Evolutionary conservation across 805 yeast species (phyloP).

Genomic region (Suhomyces xylopsoci): DNA sequence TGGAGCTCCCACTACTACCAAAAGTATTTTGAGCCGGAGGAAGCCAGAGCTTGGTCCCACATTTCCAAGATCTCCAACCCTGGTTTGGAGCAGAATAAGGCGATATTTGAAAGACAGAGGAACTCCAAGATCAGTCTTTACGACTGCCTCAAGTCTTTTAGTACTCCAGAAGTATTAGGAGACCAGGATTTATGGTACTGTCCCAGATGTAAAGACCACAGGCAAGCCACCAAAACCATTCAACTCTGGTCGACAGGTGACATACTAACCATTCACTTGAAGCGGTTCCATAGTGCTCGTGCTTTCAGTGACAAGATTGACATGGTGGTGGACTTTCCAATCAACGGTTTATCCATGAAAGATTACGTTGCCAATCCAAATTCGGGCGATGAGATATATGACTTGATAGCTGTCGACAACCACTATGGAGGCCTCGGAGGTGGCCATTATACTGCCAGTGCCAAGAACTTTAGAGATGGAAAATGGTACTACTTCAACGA

Average conservation of each 20-base stretch:
- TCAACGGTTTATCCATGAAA: conserved; percentile 72
- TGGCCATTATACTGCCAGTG: conserved; percentile 94
- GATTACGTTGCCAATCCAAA: conserved; percentile 45
- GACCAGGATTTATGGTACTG: conserved; percentile 94
- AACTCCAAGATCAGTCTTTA: conserved; percentile 51
- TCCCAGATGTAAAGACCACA: conserved; percentile 82
- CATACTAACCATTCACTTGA: conserved; percentile 81
- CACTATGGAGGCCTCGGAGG: conserved; percentile 97
- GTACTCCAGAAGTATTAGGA: conserved; percentile 80
- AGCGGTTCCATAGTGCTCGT: conserved; percentile 81
- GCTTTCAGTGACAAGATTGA: conserved; percentile 88
- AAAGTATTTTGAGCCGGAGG: conserved; percentile 51
- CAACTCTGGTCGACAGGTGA: conserved; percentile 95
- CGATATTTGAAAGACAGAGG: conserved; percentile 31
- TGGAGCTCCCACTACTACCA: conserved; percentile 54
- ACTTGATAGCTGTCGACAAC: conserved; percentile 88
- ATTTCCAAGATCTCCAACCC: conserved; percentile 43
- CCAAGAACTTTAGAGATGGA: conserved; percentile 68
- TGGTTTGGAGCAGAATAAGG: conserved; percentile 50
- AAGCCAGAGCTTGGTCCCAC: conserved; percentile 55
- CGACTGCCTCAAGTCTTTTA: conserved; percentile 73
- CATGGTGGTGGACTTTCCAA: conserved; percentile 82
- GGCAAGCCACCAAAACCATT: conserved; percentile 86
- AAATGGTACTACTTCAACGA: conserved; percentile 93
- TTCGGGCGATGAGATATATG: conserved; percentile 54